These are phyloP conservation scores for Millerozyma acaciae DNA, from an alignment of 805 yeast genomes.

Conservation along the genomic window DNA sequence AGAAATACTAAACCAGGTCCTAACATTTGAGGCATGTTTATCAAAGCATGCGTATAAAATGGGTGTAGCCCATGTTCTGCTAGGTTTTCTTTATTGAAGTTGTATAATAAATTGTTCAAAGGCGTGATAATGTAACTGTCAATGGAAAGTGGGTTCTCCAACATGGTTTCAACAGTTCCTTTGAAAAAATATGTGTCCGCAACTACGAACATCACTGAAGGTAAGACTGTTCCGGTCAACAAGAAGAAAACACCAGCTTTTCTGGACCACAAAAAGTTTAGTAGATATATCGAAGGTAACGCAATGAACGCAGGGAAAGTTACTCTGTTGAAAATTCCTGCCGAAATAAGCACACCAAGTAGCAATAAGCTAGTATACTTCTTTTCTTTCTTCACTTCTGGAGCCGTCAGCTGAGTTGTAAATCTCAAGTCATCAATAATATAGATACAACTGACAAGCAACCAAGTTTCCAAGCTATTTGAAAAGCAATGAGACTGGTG, in stretches of 20 bases:
- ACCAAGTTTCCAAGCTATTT: conserved; percentile 72
- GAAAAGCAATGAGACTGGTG: conserved; percentile 87
- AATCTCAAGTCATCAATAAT: conserved; percentile 43
- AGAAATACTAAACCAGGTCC: conserved; percentile 69
- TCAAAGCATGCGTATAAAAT: conserved; percentile 63
- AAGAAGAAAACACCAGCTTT: conserved; percentile 29
- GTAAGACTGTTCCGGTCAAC: conserved; percentile 27
- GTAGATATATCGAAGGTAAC: conserved; percentile 52
- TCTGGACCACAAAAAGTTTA: conserved; percentile 39
- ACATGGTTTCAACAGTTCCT: conserved; percentile 5
- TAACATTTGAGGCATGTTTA: conserved; percentile 74
- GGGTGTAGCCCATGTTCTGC: conserved; percentile 82
- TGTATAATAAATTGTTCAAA: conserved; percentile 71
- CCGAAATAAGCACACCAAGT: conserved; percentile 49
- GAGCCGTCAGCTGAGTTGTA: conserved; percentile 11
- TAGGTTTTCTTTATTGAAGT: conserved; percentile 55
- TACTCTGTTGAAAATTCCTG: conserved; percentile 82
- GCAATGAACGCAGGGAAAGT: conserved; percentile 76
- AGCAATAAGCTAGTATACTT: conserved; percentile 11
- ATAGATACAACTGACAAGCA: conserved; percentile 49
- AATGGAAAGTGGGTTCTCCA: conserved; percentile 10
- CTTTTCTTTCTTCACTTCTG: background rate
- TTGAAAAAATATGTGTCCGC: conserved; percentile 52
- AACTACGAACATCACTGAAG: conserved; percentile 36
- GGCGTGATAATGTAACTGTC: conserved; percentile 59